Conservation (phyloP, 2,329 filamentous ascomycete species). For the Stemphylium vesicarium region DNA sequence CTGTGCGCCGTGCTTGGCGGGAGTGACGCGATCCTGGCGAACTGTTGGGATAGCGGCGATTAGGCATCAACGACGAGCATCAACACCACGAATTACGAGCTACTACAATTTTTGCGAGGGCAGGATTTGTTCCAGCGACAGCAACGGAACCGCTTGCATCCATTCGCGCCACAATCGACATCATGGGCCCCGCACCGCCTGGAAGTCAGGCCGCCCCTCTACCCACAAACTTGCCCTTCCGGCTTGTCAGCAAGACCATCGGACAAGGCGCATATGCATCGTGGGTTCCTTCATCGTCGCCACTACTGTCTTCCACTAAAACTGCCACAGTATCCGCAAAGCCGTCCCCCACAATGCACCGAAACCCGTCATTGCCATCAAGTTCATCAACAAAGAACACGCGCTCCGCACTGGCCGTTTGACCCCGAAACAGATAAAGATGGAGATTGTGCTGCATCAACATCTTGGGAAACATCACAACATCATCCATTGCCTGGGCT, state of each 20-base stretch:
- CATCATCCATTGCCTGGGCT: conserved; percentile 90
- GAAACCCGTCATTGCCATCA: conserved; percentile 89
- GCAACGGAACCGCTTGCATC: background rate
- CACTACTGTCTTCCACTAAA: background rate
- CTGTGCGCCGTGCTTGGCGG: conserved; percentile 10
- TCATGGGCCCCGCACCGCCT: conserved; percentile 36
- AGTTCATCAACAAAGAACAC: conserved; percentile 98
- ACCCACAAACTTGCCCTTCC: conserved; percentile 84
- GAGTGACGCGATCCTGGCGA: conserved; percentile 6
- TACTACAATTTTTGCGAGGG: background rate
- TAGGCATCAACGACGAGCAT: background rate
- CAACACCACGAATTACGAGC: background rate
- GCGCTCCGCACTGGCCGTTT: conserved; percentile 88
- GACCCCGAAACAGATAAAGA: conserved; percentile 84
- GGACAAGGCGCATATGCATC: conserved; percentile 97
- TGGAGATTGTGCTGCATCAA: conserved; percentile 90
- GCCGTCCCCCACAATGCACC: conserved; percentile 74
- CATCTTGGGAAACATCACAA: conserved; percentile 90
- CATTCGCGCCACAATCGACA: conserved; percentile 1
- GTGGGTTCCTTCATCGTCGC: conserved; percentile 45
- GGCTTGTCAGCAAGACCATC: conserved; percentile 94
- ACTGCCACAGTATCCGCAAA: conserved; percentile 72
- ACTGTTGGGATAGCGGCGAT: background rate
- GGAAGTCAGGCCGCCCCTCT: conserved; percentile 85
- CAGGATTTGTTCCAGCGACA: background rate